These are phyloP conservation scores for Raffaelea ambrosiae DNA, from an alignment of 2,329 filamentous ascomycete species.

Conservation along the genomic window DNA sequence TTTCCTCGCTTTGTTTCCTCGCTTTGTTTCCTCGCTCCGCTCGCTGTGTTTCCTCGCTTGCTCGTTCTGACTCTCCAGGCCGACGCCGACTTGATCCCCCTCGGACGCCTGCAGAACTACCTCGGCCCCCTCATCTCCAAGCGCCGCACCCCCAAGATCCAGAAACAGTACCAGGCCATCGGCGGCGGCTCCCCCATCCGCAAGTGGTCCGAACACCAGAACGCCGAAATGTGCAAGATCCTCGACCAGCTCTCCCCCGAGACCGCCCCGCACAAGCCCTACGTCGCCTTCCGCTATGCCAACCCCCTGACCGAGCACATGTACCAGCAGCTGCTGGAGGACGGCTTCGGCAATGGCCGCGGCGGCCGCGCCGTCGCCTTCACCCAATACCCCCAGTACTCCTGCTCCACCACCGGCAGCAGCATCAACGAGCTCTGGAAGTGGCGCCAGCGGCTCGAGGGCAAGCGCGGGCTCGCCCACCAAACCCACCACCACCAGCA, in stretches of 20 bases:
- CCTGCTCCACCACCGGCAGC: constrained; percentile 92
- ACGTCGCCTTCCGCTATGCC: constrained; percentile 94
- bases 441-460: constrained; percentile 83
- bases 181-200: constrained; percentile 96
- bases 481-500: no score
- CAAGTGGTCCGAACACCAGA: constrained; percentile 96
- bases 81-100: constrained; percentile 90
- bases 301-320: constrained; percentile 89
- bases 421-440: constrained; percentile 97
- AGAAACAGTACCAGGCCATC: constrained; percentile 91
- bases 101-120: constrained; percentile 84
- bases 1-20: no score
- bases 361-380: constrained; percentile 95
- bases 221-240: constrained; percentile 92
- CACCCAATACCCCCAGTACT: constrained; percentile 97
- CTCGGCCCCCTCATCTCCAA: constrained; percentile 80
- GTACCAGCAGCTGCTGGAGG: constrained; percentile 72
- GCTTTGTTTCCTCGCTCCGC: no score
- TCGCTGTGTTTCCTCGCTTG: no score
- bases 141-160: constrained; percentile 88
- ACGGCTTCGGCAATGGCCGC: constrained; percentile 83
- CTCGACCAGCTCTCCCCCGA: constrained; percentile 85
- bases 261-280: constrained; percentile 93
- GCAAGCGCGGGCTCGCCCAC: constrained; percentile 36
- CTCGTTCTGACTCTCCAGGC: constrained; percentile 34